phyloP scores from a whole-genome alignment of 345 rosid genomes.

The Stellera chamaejasme region DNA sequence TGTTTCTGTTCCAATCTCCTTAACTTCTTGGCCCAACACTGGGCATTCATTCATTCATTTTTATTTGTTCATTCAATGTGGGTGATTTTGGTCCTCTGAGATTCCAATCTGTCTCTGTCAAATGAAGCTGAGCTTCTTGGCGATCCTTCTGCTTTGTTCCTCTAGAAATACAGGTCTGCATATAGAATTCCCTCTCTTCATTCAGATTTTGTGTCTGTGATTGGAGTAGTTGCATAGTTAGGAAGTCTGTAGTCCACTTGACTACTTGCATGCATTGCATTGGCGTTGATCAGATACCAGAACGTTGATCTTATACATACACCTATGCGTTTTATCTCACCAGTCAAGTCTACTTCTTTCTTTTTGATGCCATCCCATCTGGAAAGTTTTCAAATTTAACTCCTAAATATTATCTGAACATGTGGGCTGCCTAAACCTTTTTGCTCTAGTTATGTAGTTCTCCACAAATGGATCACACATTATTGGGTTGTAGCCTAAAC shows the following conservation, averaged over 20 bases:
- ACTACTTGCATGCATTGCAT: not conserved
- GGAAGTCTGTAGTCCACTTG: not conserved
- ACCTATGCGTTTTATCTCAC: conserved; percentile 3
- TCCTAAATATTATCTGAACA: not conserved
- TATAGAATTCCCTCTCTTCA: not conserved
- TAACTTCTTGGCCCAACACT: conserved; percentile 13
- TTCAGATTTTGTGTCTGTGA: not conserved
- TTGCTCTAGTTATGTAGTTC: not conserved
- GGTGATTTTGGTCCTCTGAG: conserved; percentile 19
- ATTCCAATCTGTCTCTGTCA: conserved; percentile 23
- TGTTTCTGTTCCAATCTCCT: not conserved
- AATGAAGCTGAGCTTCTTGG: conserved; percentile 50
- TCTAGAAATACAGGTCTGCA: conserved; percentile 36
- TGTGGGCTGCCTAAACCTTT: not conserved
- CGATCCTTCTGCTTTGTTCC: conserved; percentile 34
- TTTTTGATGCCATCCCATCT: not conserved
- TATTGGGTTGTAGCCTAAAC: not conserved
- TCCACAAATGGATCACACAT: not conserved
- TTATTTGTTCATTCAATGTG: conserved; percentile 19
- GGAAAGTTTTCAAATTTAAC: not conserved
- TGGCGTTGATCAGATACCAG: conserved; percentile 3
- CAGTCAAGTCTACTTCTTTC: conserved; percentile 2
- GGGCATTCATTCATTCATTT: conserved; percentile 6
- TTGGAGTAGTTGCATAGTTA: not conserved
- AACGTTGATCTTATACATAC: conserved; percentile 1